A percentile compares a stretch with the other conserved stretches of the same genome.
Evolutionary conservation across 768 basidiomycete species (phyloP).

Genomic region (Lactifluus subvellereus): DNA sequence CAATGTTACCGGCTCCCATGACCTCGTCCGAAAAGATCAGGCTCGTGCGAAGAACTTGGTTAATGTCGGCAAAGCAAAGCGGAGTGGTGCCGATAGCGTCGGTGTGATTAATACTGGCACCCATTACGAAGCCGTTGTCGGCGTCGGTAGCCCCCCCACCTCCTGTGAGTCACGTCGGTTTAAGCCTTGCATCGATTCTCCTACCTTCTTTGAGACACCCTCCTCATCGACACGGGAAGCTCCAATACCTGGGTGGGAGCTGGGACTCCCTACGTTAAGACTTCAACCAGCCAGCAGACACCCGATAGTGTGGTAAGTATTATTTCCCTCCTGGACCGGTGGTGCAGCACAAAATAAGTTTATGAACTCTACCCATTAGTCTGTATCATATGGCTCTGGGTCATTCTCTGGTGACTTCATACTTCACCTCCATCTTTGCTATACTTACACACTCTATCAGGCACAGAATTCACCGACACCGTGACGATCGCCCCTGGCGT

Average conservation of each 20-base stretch:
- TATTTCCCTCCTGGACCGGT: neutral
- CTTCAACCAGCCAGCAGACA: slow-evolving; percentile 46
- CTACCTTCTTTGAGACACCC: slow-evolving; percentile 37
- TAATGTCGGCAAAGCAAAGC: slow-evolving; percentile 35
- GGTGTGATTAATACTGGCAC: too few species aligned
- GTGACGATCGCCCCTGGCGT: slow-evolving; percentile 48
- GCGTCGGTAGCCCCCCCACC: too few species aligned
- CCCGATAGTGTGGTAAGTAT: slow-evolving; percentile 42
- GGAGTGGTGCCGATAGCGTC: slow-evolving; percentile 24
- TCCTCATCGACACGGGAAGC: slow-evolving; percentile 25
- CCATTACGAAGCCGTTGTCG: too few species aligned
- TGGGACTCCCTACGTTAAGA: slow-evolving; percentile 37
- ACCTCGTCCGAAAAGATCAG: slow-evolving; percentile 48
- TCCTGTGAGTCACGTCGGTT: too few species aligned
- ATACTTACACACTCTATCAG: slow-evolving; percentile 4
- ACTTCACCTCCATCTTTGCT: neutral
- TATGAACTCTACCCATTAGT: slow-evolving; percentile 30
- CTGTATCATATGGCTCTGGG: slow-evolving; percentile 58
- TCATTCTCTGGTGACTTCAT: slow-evolving; percentile 45
- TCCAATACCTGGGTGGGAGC: slow-evolving; percentile 36
- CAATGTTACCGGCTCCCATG: slow-evolving; percentile 46
- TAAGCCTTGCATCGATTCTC: too few species aligned
- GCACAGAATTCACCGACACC: slow-evolving; percentile 39
- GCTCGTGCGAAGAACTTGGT: slow-evolving; percentile 44
- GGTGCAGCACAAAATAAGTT: neutral